Evolutionary conservation across 257 asterid species (phyloP).

Genomic region (Solanum tacnaense): DNA sequence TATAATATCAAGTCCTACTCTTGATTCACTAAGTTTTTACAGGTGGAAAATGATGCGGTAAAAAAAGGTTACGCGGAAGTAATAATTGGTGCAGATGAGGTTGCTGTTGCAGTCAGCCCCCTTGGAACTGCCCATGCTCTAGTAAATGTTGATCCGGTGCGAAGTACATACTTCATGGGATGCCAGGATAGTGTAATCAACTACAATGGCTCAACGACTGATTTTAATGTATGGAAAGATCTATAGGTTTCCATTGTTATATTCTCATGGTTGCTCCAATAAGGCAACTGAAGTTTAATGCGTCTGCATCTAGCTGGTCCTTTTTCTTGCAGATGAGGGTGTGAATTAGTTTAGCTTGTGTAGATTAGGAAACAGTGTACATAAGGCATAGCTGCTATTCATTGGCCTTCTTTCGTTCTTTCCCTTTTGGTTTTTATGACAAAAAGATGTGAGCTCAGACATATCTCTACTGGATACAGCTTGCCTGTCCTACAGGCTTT

Average conservation of each 20-base stretch:
- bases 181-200: conserved; percentile 63
- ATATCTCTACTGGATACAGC: neutral
- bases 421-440: neutral
- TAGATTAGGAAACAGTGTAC: neutral
- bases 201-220: conserved; percentile 45
- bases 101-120: conserved; percentile 65
- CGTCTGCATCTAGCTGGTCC: neutral
- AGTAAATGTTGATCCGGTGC: conserved; percentile 45
- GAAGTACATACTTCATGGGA: conserved; percentile 57
- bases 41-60: conserved; percentile 59
- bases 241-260: conserved; percentile 14
- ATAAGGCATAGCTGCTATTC: neutral
- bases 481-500: neutral
- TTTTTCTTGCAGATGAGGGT: neutral
- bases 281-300: neutral
- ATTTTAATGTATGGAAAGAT: conserved; percentile 78
- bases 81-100: conserved; percentile 60
- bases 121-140: conserved; percentile 84
- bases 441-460: neutral
- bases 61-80: conserved; percentile 59
- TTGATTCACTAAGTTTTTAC: conserved; percentile 9
- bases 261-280: neutral
- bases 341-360: neutral
- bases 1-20: neutral
- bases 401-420: neutral